Percentiles rank a stretch among this genome's conserved stretches.
Evolutionary conservation across 495 filamentous ascomycete genomes (phyloP).

Genomic region (Hyaloscypha finlandica): DNA sequence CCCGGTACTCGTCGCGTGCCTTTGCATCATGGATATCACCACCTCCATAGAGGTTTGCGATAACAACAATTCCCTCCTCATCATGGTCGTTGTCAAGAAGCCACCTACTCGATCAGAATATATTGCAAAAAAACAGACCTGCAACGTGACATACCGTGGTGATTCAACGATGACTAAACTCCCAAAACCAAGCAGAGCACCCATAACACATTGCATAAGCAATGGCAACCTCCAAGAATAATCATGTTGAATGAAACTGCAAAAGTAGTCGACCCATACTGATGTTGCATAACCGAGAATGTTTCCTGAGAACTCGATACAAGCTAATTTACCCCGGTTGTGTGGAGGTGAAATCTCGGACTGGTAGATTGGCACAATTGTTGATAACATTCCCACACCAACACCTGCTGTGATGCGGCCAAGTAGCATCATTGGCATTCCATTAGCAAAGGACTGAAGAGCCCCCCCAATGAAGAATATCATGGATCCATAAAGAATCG

Average conservation of each 20-base stretch:
- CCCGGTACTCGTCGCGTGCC: conserved; percentile 90
- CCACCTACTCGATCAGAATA: conserved; percentile 63
- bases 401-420: conserved; percentile 91
- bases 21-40: conserved; percentile 91
- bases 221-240: conserved; percentile 90
- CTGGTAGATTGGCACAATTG: conserved; percentile 97
- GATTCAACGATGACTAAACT: conserved; percentile 95
- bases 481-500: conserved; percentile 90
- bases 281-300: conserved; percentile 93
- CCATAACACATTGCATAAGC: conserved; percentile 94
- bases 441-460: conserved; percentile 76
- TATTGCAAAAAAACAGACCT: background rate
- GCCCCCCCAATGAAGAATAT: conserved; percentile 91
- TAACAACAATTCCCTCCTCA: conserved; percentile 96
- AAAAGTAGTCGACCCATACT: conserved; percentile 98
- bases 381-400: conserved; percentile 91
- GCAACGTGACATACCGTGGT: conserved; percentile 62
- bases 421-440: conserved; percentile 89
- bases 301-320: conserved; percentile 98
- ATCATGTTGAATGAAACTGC: conserved; percentile 82
- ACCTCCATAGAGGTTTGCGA: conserved; percentile 94
- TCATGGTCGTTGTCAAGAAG: conserved; percentile 96
- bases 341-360: conserved; percentile 97
- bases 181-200: conserved; percentile 75
- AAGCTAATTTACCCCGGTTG: conserved; percentile 91